phyloP scores from a whole-genome alignment of 345 rosid genomes.

The Hirschfeldia incana region DNA sequence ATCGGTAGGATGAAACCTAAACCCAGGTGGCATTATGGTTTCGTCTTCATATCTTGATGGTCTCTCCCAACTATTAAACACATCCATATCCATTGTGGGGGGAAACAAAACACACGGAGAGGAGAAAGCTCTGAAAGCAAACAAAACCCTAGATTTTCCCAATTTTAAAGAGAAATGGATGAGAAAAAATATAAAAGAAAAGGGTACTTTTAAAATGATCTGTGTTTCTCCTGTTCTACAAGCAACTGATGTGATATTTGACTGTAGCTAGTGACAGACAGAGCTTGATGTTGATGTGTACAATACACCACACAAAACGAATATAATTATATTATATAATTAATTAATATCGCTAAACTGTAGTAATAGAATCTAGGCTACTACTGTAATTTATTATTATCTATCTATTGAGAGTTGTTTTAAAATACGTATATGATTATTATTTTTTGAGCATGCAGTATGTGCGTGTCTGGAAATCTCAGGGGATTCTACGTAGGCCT shows the following conservation, averaged over 20 bases:
- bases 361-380: conserved; percentile 1
- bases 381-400: too few species aligned
- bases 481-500: conserved; percentile 16
- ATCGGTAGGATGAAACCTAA: conserved; percentile 91
- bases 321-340: neutral
- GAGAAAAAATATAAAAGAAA: neutral
- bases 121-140: neutral
- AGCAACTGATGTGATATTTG: conserved; percentile 45
- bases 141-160: conserved; percentile 13
- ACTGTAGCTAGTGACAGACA: conserved; percentile 42
- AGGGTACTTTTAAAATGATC: conserved; percentile 30
- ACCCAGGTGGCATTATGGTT: conserved; percentile 78
- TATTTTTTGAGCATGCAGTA: conserved; percentile 30
- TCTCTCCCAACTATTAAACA: conserved; percentile 43
- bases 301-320: conserved; percentile 44
- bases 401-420: neutral
- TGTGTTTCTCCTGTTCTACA: conserved; percentile 42
- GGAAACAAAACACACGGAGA: neutral
- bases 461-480: conserved; percentile 30
- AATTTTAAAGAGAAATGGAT: neutral
- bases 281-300: conserved; percentile 42
- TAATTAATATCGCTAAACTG: neutral
- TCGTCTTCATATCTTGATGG: conserved; percentile 39
- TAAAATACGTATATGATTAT: neutral
- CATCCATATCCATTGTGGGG: conserved; percentile 52